Conservation (phyloP, 345 rosid genomes). For the Durio zibethinus region DNA sequence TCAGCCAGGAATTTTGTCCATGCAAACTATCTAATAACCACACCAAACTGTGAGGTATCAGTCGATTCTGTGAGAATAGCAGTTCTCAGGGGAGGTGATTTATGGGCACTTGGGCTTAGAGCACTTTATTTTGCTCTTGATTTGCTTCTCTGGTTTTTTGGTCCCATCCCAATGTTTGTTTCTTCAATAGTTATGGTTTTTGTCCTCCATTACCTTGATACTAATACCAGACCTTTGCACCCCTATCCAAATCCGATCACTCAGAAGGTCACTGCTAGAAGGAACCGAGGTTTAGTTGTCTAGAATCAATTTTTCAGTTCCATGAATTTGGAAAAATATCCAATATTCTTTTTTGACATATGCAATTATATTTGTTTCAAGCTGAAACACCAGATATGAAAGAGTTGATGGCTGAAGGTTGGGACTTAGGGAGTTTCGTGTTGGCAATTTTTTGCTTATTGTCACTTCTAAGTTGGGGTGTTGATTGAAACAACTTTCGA, state of each 20-base stretch:
- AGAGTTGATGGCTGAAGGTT: not conserved
- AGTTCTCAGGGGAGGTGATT: conserved; percentile 65
- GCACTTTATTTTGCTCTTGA: conserved; percentile 62
- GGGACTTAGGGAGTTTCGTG: not conserved
- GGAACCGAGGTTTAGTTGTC: not conserved
- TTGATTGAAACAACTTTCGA: not conserved
- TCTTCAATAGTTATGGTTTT: conserved; percentile 45
- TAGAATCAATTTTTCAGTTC: not conserved
- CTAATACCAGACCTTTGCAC: conserved; percentile 43
- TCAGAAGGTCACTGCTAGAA: conserved; percentile 15
- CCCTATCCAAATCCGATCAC: conserved; percentile 28
- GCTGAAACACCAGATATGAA: not conserved
- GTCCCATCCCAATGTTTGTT: conserved; percentile 75
- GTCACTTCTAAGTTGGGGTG: not conserved
- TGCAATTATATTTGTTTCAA: no score
- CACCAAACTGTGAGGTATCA: conserved; percentile 38
- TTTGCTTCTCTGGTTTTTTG: conserved; percentile 74
- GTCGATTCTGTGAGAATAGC: conserved; percentile 36
- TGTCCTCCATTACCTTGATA: conserved; percentile 47
- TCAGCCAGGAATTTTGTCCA: conserved; percentile 61
- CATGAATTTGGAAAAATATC: not conserved
- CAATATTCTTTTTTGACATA: no score
- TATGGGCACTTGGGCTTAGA: conserved; percentile 71
- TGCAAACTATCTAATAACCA: conserved; percentile 62
- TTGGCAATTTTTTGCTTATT: not conserved